A percentile compares a stretch with the other conserved stretches of the same genome.
These are phyloP conservation scores for Rhizopogon vesiculosus DNA, from an alignment of 768 basidiomycete genomes.

Conservation along the genomic window DNA sequence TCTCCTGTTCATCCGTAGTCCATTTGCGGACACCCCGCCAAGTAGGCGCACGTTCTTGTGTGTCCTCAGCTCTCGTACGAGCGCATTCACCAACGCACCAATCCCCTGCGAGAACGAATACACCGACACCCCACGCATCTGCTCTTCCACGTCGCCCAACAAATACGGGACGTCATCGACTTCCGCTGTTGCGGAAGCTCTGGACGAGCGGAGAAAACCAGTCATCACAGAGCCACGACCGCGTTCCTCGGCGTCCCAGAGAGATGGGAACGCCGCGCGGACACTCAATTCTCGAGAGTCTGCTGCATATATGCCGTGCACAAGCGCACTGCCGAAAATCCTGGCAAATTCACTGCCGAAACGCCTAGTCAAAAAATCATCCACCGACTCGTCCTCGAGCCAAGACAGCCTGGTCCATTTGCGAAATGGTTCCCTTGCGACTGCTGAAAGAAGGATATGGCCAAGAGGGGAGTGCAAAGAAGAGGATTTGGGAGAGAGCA, in stretches of 20 bases:
- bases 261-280: conserved; percentile 67
- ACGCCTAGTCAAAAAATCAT: conserved; percentile 68
- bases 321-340: conserved; percentile 71
- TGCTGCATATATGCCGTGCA: conserved; percentile 92
- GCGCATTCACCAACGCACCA: conserved; percentile 53
- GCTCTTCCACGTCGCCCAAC: conserved; percentile 41
- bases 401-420: conserved; percentile 34
- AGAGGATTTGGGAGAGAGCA: conserved; percentile 21
- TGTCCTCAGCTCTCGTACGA: conserved; percentile 43
- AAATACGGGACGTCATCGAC: conserved; percentile 32
- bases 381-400: conserved; percentile 70
- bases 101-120: conserved; percentile 83
- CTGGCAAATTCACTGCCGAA: conserved; percentile 73
- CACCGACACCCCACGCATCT: conserved; percentile 62
- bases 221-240: conserved; percentile 68
- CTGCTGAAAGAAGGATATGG: conserved; percentile 45
- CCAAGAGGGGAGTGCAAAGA: conserved; percentile 34
- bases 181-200: conserved; percentile 1
- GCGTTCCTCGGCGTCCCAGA: conserved; percentile 66
- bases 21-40: conserved; percentile 34
- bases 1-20: conserved; percentile 27
- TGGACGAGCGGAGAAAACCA: conserved; percentile 40
- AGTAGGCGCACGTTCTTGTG: conserved; percentile 57
- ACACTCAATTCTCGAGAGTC: conserved; percentile 74
- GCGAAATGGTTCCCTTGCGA: conserved; percentile 58